Evolutionary conservation across 352 stramenopile species (phyloP), one percentile per base, ranked within the genome.

Genomic region (Thalassiosira exigua): DNA sequence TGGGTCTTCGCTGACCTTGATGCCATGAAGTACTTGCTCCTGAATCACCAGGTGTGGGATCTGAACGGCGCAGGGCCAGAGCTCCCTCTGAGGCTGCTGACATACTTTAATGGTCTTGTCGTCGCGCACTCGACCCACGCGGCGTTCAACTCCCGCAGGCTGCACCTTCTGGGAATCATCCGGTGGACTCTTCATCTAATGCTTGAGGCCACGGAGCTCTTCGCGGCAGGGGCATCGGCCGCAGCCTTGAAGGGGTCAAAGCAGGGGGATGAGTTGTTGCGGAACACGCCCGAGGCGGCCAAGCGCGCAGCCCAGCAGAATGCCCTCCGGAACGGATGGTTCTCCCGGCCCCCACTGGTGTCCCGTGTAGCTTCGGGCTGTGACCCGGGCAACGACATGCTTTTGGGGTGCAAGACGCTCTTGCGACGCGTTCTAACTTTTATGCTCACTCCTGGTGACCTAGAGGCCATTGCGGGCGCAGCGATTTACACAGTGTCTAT

Each of bases 41-140:
- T 94, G 22, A 95, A 95, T 67, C 90, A 95, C 56, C 87, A 94
- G 79, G 87, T 95, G 14, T 95, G 90, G 90, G 87, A 93, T 71
- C 53, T 93, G 26, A 85, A 79, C 57, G 86, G 82, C 42, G 79
- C 79, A 29, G 84, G 85, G 36, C 87, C 88, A 22, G 82, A 90
- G 26, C 50, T 94, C 29, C 86, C 89, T 17, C 42, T 93, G 14
- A 58, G 86, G 44, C 66, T 93, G 19, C 70, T 95, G 11, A 85
- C 79, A 27, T 86, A 91, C 24, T 80, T 94, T 24, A 95, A 94
- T 75, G 79, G 84, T 36, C 70, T 95, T 12, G 90, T 95, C 26
- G 76, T 80, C 14, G 84, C 89, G 50, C 83, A 90, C 54, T 90
- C 85, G 51, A 80, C 84, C 7, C 89, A 95, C 68, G 89, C 89